Evolutionary conservation across 345 rosid species (phyloP).

Genomic region (Brassica napus): DNA sequence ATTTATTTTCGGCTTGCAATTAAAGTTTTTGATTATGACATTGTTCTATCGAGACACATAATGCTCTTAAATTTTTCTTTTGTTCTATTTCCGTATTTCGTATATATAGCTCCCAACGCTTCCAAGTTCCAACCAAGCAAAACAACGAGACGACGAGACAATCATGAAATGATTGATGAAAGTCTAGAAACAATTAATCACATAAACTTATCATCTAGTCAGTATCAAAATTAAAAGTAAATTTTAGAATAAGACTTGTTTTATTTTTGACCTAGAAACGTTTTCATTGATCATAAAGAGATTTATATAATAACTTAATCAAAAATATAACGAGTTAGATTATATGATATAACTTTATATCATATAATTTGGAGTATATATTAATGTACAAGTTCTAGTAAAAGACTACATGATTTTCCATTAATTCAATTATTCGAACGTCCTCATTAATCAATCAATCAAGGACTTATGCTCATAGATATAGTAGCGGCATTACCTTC

Average conservation of each 20-base stretch:
- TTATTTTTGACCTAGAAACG: not conserved
- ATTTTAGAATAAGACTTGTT: not conserved
- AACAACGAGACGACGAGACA: no score
- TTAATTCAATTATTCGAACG: not conserved
- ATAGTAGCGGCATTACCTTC: not conserved
- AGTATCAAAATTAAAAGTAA: no score
- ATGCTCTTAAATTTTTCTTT: not conserved
- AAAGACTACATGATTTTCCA: not conserved
- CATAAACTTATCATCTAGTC: no score
- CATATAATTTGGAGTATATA: not conserved
- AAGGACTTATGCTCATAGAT: not conserved
- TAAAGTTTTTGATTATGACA: not conserved
- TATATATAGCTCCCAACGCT: not conserved
- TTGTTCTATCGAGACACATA: not conserved
- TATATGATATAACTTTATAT: not conserved
- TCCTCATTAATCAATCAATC: not conserved
- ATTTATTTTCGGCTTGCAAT: not conserved
- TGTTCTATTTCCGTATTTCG: not conserved
- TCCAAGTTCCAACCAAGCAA: no score
- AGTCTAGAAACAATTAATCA: no score
- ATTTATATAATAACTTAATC: not conserved
- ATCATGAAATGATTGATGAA: no score
- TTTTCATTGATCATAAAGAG: not conserved
- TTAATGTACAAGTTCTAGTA: not conserved
- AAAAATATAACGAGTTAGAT: not conserved